Percentiles rank a stretch among this genome's conserved stretches.
phyloP scores from a whole-genome alignment of 495 filamentous ascomycete species.

The Penicillium dipodomyicola region DNA sequence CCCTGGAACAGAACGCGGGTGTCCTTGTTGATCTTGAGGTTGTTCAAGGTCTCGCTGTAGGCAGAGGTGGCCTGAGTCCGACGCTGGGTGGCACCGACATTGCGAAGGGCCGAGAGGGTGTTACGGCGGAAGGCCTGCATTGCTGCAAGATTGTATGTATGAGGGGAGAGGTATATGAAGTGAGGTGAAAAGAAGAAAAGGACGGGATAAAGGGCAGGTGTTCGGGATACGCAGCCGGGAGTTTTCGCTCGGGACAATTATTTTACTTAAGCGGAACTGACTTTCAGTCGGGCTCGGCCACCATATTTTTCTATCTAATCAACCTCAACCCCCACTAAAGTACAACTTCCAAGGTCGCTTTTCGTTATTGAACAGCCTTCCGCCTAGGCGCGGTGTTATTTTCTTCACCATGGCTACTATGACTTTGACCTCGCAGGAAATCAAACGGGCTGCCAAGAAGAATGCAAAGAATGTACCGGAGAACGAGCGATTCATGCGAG shows the following conservation, averaged over 20 bases:
- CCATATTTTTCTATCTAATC: slow-evolving; percentile 33
- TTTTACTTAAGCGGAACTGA: slow-evolving; percentile 45
- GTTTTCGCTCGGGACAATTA: slow-evolving; percentile 45
- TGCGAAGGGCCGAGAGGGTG: slow-evolving; percentile 49
- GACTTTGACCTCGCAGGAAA: slow-evolving; percentile 57
- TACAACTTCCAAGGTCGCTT: background rate
- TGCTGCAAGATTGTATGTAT: slow-evolving; percentile 26
- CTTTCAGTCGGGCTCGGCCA: slow-evolving; percentile 29
- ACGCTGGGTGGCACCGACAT: slow-evolving; percentile 50
- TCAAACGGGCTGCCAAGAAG: slow-evolving; percentile 55
- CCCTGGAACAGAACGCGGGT: slow-evolving; percentile 97
- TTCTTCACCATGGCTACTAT: slow-evolving; percentile 56
- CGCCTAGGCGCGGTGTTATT: slow-evolving; percentile 15
- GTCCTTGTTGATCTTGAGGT: slow-evolving; percentile 86
- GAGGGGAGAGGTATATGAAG: slow-evolving; percentile 24
- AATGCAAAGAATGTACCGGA: slow-evolving; percentile 78
- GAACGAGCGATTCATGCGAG: slow-evolving; percentile 87
- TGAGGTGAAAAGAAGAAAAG: slow-evolving; percentile 19
- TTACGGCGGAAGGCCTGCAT: slow-evolving; percentile 57
- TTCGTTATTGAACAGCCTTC: background rate
- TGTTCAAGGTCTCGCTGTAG: slow-evolving; percentile 81
- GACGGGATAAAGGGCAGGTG: slow-evolving; percentile 25
- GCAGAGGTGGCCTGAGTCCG: slow-evolving; percentile 63
- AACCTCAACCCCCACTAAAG: slow-evolving; percentile 20
- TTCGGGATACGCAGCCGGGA: slow-evolving; percentile 36